phyloP scores from a whole-genome alignment of 257 asterid species.

The Linderniella brevidens region DNA sequence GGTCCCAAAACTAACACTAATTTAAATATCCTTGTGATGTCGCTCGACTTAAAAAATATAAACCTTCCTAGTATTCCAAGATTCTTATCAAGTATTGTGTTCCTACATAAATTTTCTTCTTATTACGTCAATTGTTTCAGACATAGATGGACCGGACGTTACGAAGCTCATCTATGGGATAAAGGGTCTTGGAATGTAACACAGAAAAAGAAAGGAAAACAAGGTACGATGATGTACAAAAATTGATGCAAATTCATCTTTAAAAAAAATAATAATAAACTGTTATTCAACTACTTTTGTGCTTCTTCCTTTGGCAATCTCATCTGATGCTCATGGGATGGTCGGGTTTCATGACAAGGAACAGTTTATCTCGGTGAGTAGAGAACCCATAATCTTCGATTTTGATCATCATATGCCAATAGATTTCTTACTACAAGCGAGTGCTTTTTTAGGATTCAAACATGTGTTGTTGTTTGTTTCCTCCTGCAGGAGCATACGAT shows the following conservation, averaged over 20 bases:
- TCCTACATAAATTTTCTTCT: no score
- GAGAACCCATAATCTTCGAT: no score
- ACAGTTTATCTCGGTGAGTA: conserved; percentile 76
- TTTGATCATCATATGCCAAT: neutral
- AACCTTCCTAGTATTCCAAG: no score
- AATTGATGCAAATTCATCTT: neutral
- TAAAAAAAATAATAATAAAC: conserved; percentile 1
- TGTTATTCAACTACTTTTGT: conserved; percentile 2
- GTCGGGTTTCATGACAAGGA: conserved; percentile 16
- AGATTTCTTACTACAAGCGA: no score
- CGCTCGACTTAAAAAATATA: no score
- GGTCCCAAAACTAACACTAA: no score
- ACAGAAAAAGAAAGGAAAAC: conserved; percentile 78
- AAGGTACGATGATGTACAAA: conserved; percentile 20
- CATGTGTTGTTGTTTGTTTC: no score
- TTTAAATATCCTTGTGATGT: no score
- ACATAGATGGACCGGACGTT: conserved; percentile 78
- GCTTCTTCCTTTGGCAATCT: conserved; percentile 1
- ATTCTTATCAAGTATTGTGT: no score
- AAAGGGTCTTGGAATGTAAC: conserved; percentile 76
- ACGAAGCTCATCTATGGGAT: conserved; percentile 84
- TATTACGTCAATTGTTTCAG: conserved; percentile 16
- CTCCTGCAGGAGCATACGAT: conserved; percentile 80
- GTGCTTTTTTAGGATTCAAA: no score
- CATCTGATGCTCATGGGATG: conserved; percentile 10